A percentile compares a stretch with the other conserved stretches of the same genome.
phyloP scores from a whole-genome alignment of 768 basidiomycete species.

The Leccinellum albellum region DNA sequence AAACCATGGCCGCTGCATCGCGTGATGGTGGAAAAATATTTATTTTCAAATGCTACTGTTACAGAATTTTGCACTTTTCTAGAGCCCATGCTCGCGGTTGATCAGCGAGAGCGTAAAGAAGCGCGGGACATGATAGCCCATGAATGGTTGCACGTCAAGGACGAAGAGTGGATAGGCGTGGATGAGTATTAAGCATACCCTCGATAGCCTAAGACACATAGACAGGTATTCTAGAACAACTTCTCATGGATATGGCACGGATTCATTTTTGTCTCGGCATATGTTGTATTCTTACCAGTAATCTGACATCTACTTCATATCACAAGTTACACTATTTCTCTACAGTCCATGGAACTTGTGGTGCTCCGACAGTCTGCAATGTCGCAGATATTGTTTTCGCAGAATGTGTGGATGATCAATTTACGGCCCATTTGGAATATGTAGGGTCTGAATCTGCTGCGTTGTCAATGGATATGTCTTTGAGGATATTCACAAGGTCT shows the following conservation, averaged over 20 bases:
- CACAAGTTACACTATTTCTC: not conserved
- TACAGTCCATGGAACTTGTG: not conserved
- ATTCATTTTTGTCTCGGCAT: not conserved
- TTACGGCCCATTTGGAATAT: not conserved
- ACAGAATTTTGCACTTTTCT: constrained; percentile 61
- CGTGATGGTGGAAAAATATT: constrained; percentile 89
- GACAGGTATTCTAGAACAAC: constrained; percentile 7
- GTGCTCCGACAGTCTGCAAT: not conserved
- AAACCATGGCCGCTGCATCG: constrained; percentile 79
- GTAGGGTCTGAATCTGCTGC: not conserved
- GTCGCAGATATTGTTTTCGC: not conserved
- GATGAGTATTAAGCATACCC: constrained; percentile 21
- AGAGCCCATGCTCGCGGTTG: constrained; percentile 69
- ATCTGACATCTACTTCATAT: not conserved
- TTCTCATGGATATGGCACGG: constrained; percentile 2
- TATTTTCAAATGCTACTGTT: constrained; percentile 59
- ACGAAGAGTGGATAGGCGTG: constrained; percentile 26
- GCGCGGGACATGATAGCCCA: constrained; percentile 75
- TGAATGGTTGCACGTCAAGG: constrained; percentile 58
- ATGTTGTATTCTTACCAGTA: constrained; percentile 9
- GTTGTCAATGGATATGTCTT: constrained; percentile 10
- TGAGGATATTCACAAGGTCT: constrained; percentile 10
- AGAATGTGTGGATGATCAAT: not conserved
- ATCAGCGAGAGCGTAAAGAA: constrained; percentile 62
- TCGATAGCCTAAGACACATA: constrained; percentile 5